A percentile compares a stretch with the other conserved stretches of the same genome.
Evolutionary conservation across 176 grass and related monocot species (phyloP).

Genomic region (Hordeum vulgare): MorexV3_pseudomolecules_assembly NC_058520.1:483230330-483230829

Average conservation of each 20-base stretch:
- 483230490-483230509: background rate
- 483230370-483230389: background rate
- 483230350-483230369: too few relatives aligned
- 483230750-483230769: background rate
- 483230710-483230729: background rate
- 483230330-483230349: background rate
- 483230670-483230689: background rate
- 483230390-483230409: background rate
- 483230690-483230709: background rate
- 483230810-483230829: too few relatives aligned
- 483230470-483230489: background rate
- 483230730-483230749: background rate
- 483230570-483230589: background rate
- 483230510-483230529: background rate
- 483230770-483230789: background rate
- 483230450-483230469: background rate
- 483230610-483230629: background rate
- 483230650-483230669: background rate
- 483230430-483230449: background rate
- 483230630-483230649: background rate
- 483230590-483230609: background rate
- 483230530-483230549: background rate
- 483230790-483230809: background rate
- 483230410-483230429: background rate
- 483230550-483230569: background rate